Base-by-base conservation (phyloP, 805 yeast genomes). In the Kodamaea kaohsiungensis region DNA sequence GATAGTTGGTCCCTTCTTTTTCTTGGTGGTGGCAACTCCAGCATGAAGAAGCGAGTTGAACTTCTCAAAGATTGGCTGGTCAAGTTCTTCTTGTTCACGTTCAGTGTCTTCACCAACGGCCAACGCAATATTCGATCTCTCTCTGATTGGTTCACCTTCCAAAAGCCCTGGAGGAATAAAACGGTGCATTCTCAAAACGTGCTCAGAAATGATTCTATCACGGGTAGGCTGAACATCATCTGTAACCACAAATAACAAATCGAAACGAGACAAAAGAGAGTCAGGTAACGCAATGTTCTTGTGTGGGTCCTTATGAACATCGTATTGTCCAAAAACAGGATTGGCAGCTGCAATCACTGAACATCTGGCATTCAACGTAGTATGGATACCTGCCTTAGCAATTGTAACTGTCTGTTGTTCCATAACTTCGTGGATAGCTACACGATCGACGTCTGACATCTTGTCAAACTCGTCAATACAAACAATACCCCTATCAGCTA, bases 391-490 rank as follows among this genome's bases (percentile, higher is more conserved):
- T 4, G 98, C 99, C 70, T 93, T 93, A 51, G 98, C 96, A 65
- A 93, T 92, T 1, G 98, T 92, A 27, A 93, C 97, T 0, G 99
- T 95, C 71, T 95, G 99, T 75, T 95, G 99, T 76, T 95, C 99
- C 99, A 95, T 95, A 49, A 95, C 99, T 81, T 95, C 99, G 73
- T 95, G 99, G 65, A 95, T 95, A 1, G 98, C 98, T 51, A 95
- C 98, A 68, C 99, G 83, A 75, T 95, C 99, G 25, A 86, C 84
- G 70, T 95, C 99, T 58, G 89, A 87, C 99, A 95, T 95, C 73
- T 95, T 95, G 75, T 93, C 99, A 67, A 95, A 95, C 78, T 95
- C 99, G 79, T 95, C 99, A 65, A 95, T 96, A 82, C 99, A 95
- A 43, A 95, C 98, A 54, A 95, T 82, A 59, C 99, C 99, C 60